Evolutionary conservation across 2,329 filamentous ascomycete genomes (phyloP), one percentile per base, ranked within the genome.

Genomic region (Colletotrichum tofieldiae): DNA sequence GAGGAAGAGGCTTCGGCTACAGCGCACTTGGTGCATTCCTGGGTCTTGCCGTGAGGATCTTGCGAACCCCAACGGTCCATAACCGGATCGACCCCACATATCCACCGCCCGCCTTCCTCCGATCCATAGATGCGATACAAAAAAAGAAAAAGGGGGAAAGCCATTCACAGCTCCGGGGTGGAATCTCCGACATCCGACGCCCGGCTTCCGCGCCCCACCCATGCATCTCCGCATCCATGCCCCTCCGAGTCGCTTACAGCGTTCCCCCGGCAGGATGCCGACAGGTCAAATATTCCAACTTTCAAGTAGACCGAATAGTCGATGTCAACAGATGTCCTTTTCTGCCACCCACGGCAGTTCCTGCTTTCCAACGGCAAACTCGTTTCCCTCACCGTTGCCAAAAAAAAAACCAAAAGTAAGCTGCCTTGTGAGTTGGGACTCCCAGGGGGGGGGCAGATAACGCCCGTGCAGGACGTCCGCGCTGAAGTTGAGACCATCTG

Each of bases 401-500:
- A 47, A 47, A 47, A 32, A 54, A 23, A 55, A 8, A 6, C 4
- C 26, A 58, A 59, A 23, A 6, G 7, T 26, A 3, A 20, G 2
- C 26, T 18, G 51, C 64, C 56, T 32, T 56, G 26, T 43, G 63
- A 26, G 23, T 26, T 26, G 23, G 23, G 23, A 71, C 16, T 29
- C 32, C n/a, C n/a, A 45, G 4, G n/a, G n/a, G 23, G 32, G 55
- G 45, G 37, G 12, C n/a, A 26, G 14, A 41, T 47, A 23, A 45
- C 37, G 54, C 37, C 67, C 47, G 54, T 65, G 52, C 67, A 26
- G 35, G 23, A 43, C 18, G 58, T 55, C 47, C 29, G 32, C 45
- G 39, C 63, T 56, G 35, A 58, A 62, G 64, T 67, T 62, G 64
- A 67, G 68, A 71, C 56, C 56, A 56, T 29, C 16, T 62, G 35